These are phyloP conservation scores for Mycoemilia scoparia DNA, from an alignment of 192 early-diverging fungal species.

Conservation along the genomic window DNA sequence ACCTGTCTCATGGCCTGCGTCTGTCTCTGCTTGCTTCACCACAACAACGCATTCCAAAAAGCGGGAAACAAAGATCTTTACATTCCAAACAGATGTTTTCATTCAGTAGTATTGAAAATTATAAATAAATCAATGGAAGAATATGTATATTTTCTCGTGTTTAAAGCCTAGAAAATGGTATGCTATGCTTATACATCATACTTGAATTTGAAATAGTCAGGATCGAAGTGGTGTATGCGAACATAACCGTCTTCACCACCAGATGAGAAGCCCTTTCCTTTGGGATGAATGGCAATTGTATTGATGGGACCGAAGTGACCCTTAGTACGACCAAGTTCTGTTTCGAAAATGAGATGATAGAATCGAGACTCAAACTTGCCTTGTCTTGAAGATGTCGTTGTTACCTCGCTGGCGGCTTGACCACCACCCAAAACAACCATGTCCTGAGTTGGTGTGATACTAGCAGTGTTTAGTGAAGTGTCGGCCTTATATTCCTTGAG, in stretches of 20 bases:
- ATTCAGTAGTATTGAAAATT: no score
- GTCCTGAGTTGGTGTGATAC: slow-evolving; percentile 73
- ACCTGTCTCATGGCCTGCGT: no score
- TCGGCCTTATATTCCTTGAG: slow-evolving; percentile 76
- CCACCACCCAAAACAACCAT: slow-evolving; percentile 87
- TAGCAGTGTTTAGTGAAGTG: slow-evolving; percentile 81
- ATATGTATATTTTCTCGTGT: no score
- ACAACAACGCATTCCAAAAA: no score
- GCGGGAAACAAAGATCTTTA: no score
- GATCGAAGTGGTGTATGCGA: slow-evolving; percentile 88
- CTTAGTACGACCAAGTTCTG: slow-evolving; percentile 91
- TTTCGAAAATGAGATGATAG: slow-evolving; percentile 92
- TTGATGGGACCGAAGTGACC: slow-evolving; percentile 99
- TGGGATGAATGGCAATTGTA: slow-evolving; percentile 91
- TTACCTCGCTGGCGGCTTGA: slow-evolving; percentile 96
- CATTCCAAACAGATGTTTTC: no score
- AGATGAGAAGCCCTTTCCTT: slow-evolving; percentile 80
- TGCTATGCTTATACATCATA: no score
- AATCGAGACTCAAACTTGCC: slow-evolving; percentile 97
- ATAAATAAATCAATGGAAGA: no score
- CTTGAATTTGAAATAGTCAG: slow-evolving; percentile 91
- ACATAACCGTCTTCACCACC: slow-evolving; percentile 99
- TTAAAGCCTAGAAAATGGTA: no score
- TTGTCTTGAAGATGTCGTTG: slow-evolving; percentile 67
- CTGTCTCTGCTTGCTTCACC: no score